phyloP scores from a whole-genome alignment of 768 basidiomycete genomes.

The Kwoniella pini region DNA sequence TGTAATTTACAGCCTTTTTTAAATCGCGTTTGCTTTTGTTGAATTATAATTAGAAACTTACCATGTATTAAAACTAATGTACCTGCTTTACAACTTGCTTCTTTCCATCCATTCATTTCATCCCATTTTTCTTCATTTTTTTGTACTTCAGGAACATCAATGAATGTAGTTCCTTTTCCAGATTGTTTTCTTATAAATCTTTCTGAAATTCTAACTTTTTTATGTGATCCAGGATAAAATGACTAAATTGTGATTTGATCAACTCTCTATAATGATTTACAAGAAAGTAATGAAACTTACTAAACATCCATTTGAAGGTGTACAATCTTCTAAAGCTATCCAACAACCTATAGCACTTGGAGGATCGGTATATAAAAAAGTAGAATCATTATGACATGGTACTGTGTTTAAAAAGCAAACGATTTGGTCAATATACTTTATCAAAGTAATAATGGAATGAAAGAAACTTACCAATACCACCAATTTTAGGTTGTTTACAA shows the following conservation, averaged over 20 bases:
- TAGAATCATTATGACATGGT: slow-evolving; percentile 88
- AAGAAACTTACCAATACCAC: slow-evolving; percentile 82
- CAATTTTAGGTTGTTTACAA: slow-evolving; percentile 89
- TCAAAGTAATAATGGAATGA: no score
- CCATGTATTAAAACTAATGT: slow-evolving; percentile 95
- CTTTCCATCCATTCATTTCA: slow-evolving; percentile 45
- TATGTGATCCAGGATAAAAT: slow-evolving; percentile 76
- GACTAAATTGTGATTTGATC: slow-evolving; percentile 30
- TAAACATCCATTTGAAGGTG: slow-evolving; percentile 56
- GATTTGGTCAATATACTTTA: no score
- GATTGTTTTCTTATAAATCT: slow-evolving; percentile 77
- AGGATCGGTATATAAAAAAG: slow-evolving; percentile 81
- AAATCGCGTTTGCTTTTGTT: no score
- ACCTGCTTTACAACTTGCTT: slow-evolving; percentile 59
- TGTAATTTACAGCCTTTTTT: no score
- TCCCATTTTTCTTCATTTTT: slow-evolving; percentile 50
- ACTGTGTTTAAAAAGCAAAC: slow-evolving; percentile 65
- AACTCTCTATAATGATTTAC: not conserved
- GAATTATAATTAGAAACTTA: no score
- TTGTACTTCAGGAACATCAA: slow-evolving; percentile 58
- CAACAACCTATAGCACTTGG: slow-evolving; percentile 92
- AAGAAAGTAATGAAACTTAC: slow-evolving; percentile 22
- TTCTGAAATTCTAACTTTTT: slow-evolving; percentile 69
- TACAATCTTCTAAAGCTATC: slow-evolving; percentile 91
- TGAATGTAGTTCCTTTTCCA: slow-evolving; percentile 75